These are phyloP conservation scores for Beauveria sp. DNA, from an alignment of 2,329 filamentous ascomycete genomes.

Conservation along the genomic window DNA sequence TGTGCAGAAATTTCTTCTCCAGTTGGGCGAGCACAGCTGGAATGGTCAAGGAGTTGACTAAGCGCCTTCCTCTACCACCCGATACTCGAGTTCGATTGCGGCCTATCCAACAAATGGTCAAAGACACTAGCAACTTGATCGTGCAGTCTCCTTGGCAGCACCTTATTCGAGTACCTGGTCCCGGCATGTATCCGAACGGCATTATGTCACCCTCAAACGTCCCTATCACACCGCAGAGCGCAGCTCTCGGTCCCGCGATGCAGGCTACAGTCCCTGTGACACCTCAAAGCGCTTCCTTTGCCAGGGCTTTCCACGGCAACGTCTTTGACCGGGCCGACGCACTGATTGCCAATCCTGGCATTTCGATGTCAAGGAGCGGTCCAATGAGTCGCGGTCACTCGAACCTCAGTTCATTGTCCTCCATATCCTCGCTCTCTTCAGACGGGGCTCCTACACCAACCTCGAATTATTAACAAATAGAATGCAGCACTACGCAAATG, in stretches of 20 bases:
- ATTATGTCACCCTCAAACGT: conserved; percentile 4
- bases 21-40: conserved; percentile 61
- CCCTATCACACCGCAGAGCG: conserved; percentile 83
- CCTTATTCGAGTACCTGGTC: conserved; percentile 22
- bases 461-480: neutral
- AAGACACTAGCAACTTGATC: conserved; percentile 70
- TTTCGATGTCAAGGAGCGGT: conserved; percentile 48
- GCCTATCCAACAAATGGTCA: conserved; percentile 74
- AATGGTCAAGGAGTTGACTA: conserved; percentile 49
- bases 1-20: conserved; percentile 68
- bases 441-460: conserved; percentile 22
- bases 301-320: conserved; percentile 45
- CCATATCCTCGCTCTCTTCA: conserved; percentile 34
- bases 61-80: conserved; percentile 44
- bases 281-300: conserved; percentile 50
- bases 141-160: conserved; percentile 50
- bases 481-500: neutral
- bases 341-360: conserved; percentile 48
- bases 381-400: conserved; percentile 36
- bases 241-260: conserved; percentile 79
- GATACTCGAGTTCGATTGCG: conserved; percentile 69
- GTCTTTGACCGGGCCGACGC: conserved; percentile 55
- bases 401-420: conserved; percentile 31
- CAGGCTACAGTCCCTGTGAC: conserved; percentile 81
- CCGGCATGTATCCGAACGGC: conserved; percentile 16